phyloP scores from a whole-genome alignment of 164 flowering plant genomes.

The Macadamia tetraphylla region DNA sequence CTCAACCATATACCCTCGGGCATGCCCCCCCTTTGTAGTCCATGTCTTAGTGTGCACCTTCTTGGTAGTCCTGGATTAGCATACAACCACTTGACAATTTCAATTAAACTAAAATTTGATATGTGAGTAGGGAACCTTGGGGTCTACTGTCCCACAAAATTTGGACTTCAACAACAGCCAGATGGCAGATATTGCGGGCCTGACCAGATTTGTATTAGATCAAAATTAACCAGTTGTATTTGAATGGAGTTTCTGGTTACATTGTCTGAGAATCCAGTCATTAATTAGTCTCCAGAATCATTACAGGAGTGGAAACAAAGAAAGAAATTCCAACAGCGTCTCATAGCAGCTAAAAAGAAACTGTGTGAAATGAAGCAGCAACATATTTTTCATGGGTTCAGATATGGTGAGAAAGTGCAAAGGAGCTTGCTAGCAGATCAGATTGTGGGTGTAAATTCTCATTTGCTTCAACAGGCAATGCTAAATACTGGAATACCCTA shows the following conservation, averaged over 20 bases:
- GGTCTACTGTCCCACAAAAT: no score
- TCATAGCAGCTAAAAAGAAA: conserved; percentile 77
- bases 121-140: no score
- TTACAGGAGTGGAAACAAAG: conserved; percentile 89
- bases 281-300: conserved; percentile 8
- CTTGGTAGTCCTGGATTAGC: no score
- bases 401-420: conserved; percentile 67
- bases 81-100: no score
- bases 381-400: conserved; percentile 77
- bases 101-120: no score
- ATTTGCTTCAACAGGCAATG: conserved; percentile 65
- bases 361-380: conserved; percentile 71
- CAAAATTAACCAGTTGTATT: background rate
- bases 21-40: no score
- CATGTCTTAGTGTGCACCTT: no score
- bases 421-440: conserved; percentile 59
- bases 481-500: conserved; percentile 33
- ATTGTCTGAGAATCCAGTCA: background rate
- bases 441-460: conserved; percentile 59
- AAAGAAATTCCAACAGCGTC: conserved; percentile 57
- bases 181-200: background rate
- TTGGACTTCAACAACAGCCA: background rate
- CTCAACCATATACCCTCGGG: no score
- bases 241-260: background rate
- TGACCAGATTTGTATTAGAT: background rate